A percentile compares a stretch with the other conserved stretches of the same genome.
Conservation (phyloP, 2,329 filamentous ascomycete genomes). For the Dactylonectria macrodidyma region DNA sequence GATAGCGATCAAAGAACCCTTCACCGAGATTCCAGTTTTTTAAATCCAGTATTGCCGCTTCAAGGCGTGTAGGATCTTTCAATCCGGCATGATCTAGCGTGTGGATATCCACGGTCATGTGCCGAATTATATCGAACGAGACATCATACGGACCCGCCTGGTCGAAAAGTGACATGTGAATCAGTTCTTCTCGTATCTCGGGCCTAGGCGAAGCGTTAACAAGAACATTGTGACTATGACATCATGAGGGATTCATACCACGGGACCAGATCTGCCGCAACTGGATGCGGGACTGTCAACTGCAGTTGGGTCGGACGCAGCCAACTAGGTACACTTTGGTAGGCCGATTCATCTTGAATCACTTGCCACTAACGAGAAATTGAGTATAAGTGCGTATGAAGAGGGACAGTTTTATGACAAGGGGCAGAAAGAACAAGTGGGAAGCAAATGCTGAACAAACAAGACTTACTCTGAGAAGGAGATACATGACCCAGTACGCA, state of each 20-base stretch:
- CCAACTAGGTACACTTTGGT: constrained; percentile 18
- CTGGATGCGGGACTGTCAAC: constrained; percentile 18
- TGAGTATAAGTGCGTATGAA: not conserved
- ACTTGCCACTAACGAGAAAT: constrained; percentile 16
- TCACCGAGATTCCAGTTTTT: constrained; percentile 24
- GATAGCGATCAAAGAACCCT: constrained; percentile 22
- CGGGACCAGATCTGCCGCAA: constrained; percentile 25
- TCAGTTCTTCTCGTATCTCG: constrained; percentile 19
- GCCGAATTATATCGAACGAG: not conserved
- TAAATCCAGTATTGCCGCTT: constrained; percentile 15
- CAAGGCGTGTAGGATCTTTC: constrained; percentile 16
- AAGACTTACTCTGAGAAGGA: constrained; percentile 9
- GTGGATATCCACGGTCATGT: constrained; percentile 21
- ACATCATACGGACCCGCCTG: constrained; percentile 10
- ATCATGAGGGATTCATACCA: not conserved
- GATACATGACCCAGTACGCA: constrained; percentile 2
- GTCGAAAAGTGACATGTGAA: constrained; percentile 26
- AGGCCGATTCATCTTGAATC: constrained; percentile 18
- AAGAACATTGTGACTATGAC: too few species aligned
- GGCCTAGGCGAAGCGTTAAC: constrained; percentile 2
- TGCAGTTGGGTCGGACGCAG: constrained; percentile 24
- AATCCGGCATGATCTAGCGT: constrained; percentile 4
- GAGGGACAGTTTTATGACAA: not conserved
- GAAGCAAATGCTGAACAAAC: too few species aligned
- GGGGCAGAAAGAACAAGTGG: not conserved